Conservation (phyloP, 306 rosid genomes). For the Benincasa hispida region DNA sequence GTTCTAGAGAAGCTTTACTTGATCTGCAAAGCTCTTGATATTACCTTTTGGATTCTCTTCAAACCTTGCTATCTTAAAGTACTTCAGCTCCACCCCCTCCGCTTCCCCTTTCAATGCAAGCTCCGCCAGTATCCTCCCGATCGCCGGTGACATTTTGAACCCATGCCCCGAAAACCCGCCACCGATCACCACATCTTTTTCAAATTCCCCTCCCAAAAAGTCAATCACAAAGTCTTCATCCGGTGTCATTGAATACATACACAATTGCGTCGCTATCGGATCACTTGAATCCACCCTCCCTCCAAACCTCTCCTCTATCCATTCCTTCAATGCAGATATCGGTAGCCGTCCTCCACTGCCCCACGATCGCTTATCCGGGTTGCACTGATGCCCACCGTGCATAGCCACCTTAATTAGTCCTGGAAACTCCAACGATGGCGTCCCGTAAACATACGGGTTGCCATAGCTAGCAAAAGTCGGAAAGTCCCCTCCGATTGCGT, state of each 20-base stretch:
- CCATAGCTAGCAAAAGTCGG: conserved; percentile 58
- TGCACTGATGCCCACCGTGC: conserved; percentile 52
- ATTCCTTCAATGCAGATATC: conserved; percentile 30
- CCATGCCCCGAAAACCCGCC: conserved; percentile 95
- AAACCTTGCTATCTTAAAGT: conserved; percentile 50
- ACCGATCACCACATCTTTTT: conserved; percentile 59
- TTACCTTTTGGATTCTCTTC: conserved; percentile 30
- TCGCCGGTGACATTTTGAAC: conserved; percentile 74
- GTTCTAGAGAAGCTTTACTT: not conserved
- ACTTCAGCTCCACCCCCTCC: conserved; percentile 39
- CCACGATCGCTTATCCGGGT: conserved; percentile 75
- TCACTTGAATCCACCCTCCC: conserved; percentile 47
- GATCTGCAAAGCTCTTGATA: conserved; percentile 16
- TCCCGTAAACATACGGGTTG: conserved; percentile 33
- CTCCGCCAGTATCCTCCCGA: conserved; percentile 54
- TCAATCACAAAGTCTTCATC: conserved; percentile 77
- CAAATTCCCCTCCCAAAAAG: conserved; percentile 67
- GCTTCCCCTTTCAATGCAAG: conserved; percentile 44
- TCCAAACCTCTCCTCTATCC: conserved; percentile 33
- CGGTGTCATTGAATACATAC: conserved; percentile 79
- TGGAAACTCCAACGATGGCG: conserved; percentile 74
- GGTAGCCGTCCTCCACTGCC: conserved; percentile 18
- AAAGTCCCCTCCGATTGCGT: conserved; percentile 30
- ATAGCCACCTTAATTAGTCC: conserved; percentile 64
- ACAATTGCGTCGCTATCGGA: conserved; percentile 44